Base-by-base conservation (phyloP, 2,329 filamentous ascomycete species). In the Verticillium nubilum region DNA sequence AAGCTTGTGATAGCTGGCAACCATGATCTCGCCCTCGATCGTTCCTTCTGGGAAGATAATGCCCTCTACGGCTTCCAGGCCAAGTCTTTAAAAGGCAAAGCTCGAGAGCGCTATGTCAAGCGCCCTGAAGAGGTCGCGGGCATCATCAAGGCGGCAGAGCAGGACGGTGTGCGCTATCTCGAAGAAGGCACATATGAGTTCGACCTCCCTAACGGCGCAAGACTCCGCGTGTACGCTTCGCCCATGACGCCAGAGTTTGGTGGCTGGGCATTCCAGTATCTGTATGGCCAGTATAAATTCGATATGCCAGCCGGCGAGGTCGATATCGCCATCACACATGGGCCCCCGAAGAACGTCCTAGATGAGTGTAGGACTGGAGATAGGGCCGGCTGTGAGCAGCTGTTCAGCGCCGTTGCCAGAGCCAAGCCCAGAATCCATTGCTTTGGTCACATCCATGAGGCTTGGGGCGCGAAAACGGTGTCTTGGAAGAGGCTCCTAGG, bases 1-100 rank as follows among this genome's bases (percentile, higher is more conserved):
- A 83, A 83, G 58, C 64, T 83, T 1, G 69, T 76, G 6, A 82
- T 84, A 52, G 73, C 80, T 2, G 80, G 81, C 1, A 83, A 83
- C 57, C 79, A 83, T 60, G 79, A 84, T 60, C 80, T 80, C 47
- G 76, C 72, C 0, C 67, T 78, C 2, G 74, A 78, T 31, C 56
- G 37, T n/a, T 5, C 15, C 4, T 52, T 61, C 1, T 57, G 56
- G 56, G 29, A 33, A 10, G 25, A 26, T 4, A 7, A 26, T 12
- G 29, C 17, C 31, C 33, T 28, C 17, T n/a, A 53, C n/a, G 37
- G 63, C 6, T 50, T 23, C 42, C 7, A 9, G 7, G 23, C 19
- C 2, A 17, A 56, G 19, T 54, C 23, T 25, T 13, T 25, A 10
- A 50, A 10, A 50, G 42, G 42, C n/a, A 13, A 50, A 50, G 57